These are phyloP conservation scores for Filosporella fistucella DNA, from an alignment of 495 filamentous ascomycete species.

Conservation along the genomic window DNA sequence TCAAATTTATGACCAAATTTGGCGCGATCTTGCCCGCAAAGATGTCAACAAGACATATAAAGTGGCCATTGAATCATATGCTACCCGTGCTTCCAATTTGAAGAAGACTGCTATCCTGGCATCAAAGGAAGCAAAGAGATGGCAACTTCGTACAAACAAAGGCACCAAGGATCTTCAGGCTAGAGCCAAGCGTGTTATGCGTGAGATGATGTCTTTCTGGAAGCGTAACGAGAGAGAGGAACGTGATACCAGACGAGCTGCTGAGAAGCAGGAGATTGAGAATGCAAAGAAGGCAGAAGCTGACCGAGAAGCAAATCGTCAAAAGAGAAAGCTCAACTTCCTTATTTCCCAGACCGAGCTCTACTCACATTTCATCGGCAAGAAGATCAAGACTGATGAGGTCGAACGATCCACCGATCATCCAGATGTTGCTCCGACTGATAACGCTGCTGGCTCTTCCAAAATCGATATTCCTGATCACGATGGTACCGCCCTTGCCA, in stretches of 20 bases:
- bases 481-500: conserved; percentile 51
- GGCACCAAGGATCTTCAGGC: conserved; percentile 96
- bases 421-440: conserved; percentile 51
- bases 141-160: conserved; percentile 98
- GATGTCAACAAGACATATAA: conserved; percentile 89
- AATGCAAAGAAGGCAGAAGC: conserved; percentile 95
- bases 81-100: conserved; percentile 83
- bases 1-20: conserved; percentile 97
- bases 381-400: conserved; percentile 96
- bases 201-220: conserved; percentile 99
- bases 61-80: conserved; percentile 74
- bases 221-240: conserved; percentile 98
- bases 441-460: conserved; percentile 38
- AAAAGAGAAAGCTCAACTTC: conserved; percentile 99
- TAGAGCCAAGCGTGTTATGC: conserved; percentile 94
- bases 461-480: conserved; percentile 55
- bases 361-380: conserved; percentile 99
- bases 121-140: conserved; percentile 93
- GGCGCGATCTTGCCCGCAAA: conserved; percentile 89
- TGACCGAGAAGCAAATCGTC: conserved; percentile 92
- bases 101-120: conserved; percentile 97
- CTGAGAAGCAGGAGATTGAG: conserved; percentile 94
- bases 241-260: conserved; percentile 86
- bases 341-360: conserved; percentile 97
- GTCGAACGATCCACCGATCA: conserved; percentile 85